Conservation (phyloP, 768 basidiomycete species). For the Chalciporus sphaerocephalus region DNA sequence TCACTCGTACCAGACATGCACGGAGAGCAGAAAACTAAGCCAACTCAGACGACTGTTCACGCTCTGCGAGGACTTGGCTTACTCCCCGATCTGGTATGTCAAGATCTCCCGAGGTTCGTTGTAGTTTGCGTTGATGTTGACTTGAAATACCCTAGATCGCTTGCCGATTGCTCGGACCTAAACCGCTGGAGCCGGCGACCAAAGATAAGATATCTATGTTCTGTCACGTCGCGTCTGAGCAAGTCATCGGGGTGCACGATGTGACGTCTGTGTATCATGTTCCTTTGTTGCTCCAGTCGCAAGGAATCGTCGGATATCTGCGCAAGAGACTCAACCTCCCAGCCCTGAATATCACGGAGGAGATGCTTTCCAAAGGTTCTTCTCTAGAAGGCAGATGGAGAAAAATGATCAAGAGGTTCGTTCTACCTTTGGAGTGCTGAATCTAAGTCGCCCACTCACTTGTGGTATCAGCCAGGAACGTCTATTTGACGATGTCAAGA, state of each 20-base stretch:
- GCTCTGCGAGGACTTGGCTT: conserved; percentile 89
- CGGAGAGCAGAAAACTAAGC: conserved; percentile 98
- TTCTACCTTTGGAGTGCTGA: conserved; percentile 1
- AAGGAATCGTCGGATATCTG: conserved; percentile 87
- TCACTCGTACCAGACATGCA: conserved; percentile 98
- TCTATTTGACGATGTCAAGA: conserved; percentile 80
- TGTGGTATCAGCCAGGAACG: conserved; percentile 73
- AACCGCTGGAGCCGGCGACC: conserved; percentile 77
- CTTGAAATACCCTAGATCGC: conserved; percentile 61
- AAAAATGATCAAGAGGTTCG: conserved; percentile 75
- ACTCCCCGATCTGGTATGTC: conserved; percentile 81
- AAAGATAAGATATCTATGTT: conserved; percentile 99
- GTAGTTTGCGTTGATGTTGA: not conserved
- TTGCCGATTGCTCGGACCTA: conserved; percentile 77
- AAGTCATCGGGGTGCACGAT: conserved; percentile 94
- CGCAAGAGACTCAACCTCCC: conserved; percentile 75
- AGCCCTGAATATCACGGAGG: conserved; percentile 47
- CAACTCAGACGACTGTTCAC: conserved; percentile 95
- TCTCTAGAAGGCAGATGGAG: conserved; percentile 75
- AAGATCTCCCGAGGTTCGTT: not conserved
- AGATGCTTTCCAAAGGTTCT: conserved; percentile 57
- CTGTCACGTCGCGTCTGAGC: conserved; percentile 87
- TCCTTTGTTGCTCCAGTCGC: conserved; percentile 83
- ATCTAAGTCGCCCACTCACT: conserved; percentile 1
- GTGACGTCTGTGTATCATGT: conserved; percentile 97